phyloP scores from a whole-genome alignment of 257 asterid species.

The Solanum piurae region DNA sequence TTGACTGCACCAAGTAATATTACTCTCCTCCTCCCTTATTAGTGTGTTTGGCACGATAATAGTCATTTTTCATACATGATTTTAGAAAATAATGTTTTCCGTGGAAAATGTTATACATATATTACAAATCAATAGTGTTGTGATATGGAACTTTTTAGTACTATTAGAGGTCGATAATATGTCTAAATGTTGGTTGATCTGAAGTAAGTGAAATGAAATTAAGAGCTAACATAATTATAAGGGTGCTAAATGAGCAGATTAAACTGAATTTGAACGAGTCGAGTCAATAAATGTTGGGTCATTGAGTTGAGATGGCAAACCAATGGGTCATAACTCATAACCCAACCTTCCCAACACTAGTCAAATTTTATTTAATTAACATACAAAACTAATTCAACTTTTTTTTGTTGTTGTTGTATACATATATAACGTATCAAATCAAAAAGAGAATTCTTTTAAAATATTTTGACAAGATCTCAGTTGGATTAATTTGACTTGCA shows the following conservation, averaged over 20 bases:
- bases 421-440: neutral
- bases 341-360: neutral
- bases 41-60: neutral
- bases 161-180: neutral
- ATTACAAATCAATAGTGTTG: neutral
- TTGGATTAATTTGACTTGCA: neutral
- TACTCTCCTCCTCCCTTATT: neutral
- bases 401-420: too few relatives aligned
- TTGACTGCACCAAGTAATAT: slow-evolving; percentile 57
- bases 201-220: neutral
- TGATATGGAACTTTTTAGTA: neutral
- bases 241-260: too few relatives aligned
- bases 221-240: neutral
- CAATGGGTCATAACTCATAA: neutral
- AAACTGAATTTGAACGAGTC: neutral
- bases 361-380: neutral
- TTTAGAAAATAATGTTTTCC: neutral
- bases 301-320: neutral
- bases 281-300: neutral
- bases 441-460: too few relatives aligned
- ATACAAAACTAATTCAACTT: neutral
- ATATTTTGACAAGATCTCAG: too few relatives aligned
- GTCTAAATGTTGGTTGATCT: too few relatives aligned
- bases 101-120: neutral
- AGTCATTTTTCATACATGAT: neutral